A percentile compares a stretch with the other conserved stretches of the same genome.
Conservation (phyloP, 352 stramenopile species). For the Pythium dissotocum region DNA sequence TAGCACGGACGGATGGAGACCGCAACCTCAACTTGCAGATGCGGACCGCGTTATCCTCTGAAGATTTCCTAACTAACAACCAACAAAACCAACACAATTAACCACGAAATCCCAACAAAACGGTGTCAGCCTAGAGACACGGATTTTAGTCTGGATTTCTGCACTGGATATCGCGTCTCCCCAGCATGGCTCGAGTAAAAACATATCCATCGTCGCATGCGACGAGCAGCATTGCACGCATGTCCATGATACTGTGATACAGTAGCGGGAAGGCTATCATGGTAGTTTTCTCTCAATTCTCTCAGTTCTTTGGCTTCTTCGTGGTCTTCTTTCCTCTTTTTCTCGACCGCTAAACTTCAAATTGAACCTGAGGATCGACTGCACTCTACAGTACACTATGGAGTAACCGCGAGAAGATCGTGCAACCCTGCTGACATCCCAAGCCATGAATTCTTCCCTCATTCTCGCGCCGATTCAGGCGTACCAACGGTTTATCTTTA, state of each 20-base stretch:
- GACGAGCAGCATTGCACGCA: background rate
- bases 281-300: background rate
- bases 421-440: conserved; percentile 16
- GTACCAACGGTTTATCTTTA: background rate
- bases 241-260: background rate
- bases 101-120: background rate
- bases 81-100: background rate
- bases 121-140: background rate
- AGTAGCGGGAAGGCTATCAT: background rate
- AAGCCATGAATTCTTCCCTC: background rate
- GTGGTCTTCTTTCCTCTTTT: background rate
- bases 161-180: background rate
- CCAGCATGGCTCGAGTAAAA: background rate
- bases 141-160: background rate
- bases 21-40: conserved; percentile 2
- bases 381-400: background rate
- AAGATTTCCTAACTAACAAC: background rate
- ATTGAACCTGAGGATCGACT: conserved; percentile 22
- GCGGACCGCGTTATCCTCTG: background rate
- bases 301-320: background rate
- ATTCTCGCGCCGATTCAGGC: background rate
- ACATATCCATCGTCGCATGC: background rate
- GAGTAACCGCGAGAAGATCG: background rate
- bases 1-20: background rate
- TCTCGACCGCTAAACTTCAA: conserved; percentile 17